Base-by-base conservation (phyloP, 1,139 yeast genomes). In the Saccharomyces hybrid region DNA sequence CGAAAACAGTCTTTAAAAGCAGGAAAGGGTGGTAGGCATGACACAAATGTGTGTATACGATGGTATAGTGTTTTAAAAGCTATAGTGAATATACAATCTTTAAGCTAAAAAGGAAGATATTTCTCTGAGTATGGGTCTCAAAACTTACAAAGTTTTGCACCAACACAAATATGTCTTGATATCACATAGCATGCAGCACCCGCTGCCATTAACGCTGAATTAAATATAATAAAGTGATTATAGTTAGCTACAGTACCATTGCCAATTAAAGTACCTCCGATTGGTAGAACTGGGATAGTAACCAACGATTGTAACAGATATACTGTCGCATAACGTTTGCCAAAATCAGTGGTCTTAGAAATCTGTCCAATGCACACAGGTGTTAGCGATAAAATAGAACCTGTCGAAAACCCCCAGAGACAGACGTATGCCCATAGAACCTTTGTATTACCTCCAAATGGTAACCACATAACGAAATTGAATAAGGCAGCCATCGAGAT, bases 311-410 rank as follows among this genome's bases (percentile, higher is more conserved):
- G 76, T 48, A 76, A 65, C 49, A 76, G 73, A 60, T 77, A 78
- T 28, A 78, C 72, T 0, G 81, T 75, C 1, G 82, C 80, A 58
- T 76, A 79, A 27, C 79, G 62, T 59, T 74, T 75, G 2, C 83
- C 84, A 60, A 79, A 78, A 57, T 79, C 79, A 42, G 70, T 67
- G 2, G 80, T 77, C 25, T 70, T 69, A n/a, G 79, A 75, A 16
- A 80, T 76, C 47, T 77, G 78, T 1, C 80, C 78, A 30, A 79
- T 72, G 62, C 83, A 79, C 5, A 76, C 76, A 2, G 83, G 82
- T 2, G 81, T 74, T 53, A 78, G 54, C 5, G 80, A 71, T 52
- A 79, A 62, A 5, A 69, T 64, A 2, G 72, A 63, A 8, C 72
- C 70, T 11, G 69, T 63, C 6, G 64, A 59, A 55, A 73, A 72